Evolutionary conservation across 129 eudicot species (phyloP).

Genomic region (Pittosporum tobira): DNA sequence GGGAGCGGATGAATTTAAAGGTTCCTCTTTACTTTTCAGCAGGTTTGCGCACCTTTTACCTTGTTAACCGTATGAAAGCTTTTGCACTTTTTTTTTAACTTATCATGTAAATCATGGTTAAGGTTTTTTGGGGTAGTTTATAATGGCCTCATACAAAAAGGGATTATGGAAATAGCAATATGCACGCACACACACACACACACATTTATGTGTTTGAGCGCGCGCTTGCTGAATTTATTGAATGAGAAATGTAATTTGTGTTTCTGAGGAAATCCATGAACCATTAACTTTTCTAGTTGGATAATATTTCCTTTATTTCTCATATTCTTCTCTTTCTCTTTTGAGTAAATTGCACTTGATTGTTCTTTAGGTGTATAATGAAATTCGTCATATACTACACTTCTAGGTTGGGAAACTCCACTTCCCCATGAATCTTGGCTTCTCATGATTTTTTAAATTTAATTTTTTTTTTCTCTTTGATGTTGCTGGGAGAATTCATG

Average conservation of each 20-base stretch:
- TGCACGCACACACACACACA: not conserved
- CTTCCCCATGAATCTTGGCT: no score
- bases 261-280: not conserved
- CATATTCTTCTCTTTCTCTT: not conserved
- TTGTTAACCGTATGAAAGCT: not conserved
- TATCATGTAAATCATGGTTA: not conserved
- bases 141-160: not conserved
- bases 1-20: constrained; percentile 88
- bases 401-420: no score
- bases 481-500: not conserved
- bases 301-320: not conserved
- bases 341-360: not conserved
- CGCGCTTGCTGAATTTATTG: no score
- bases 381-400: no score
- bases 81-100: not conserved
- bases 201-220: not conserved
- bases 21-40: constrained; percentile 91
- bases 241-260: not conserved
- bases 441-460: not conserved
- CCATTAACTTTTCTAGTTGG: not conserved
- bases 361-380: no score
- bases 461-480: not conserved
- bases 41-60: constrained; percentile 32
- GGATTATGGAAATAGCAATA: not conserved
- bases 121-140: not conserved